Evolutionary conservation across 2,329 filamentous ascomycete species (phyloP), one percentile per base, ranked within the genome.

Genomic region (Xylaria sp.): DNA sequence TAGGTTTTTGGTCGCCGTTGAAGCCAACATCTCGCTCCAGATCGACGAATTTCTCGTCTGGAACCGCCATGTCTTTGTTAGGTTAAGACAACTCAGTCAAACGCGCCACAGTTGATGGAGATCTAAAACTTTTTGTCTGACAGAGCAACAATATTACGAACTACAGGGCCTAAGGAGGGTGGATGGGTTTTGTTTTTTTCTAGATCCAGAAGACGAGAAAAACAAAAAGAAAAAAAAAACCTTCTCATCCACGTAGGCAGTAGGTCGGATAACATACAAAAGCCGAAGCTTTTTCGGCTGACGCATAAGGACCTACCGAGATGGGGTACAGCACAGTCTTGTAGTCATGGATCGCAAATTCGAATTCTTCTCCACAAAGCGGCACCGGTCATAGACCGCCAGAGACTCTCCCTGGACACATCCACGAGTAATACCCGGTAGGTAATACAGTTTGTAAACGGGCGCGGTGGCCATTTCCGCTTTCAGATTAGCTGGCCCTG

Each of bases 31-130:
- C 65, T 63, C 68, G 61, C 60, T 71, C 68, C 36, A 58, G 59
- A 58, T 71, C 70, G 45, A 55, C 56, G 21, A 61, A 48, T 61
- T 70, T 72, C 21, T 68, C 65, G 47, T 70, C 68, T 19, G 48
- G 36, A 30, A n/a, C 27, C 47, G 67, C 39, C 69, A 71, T 71
- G 50, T 67, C 54, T 63, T 47, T 50, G 5, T 45, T 45, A 1
- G 14, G 42, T 11, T 14, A 12, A 36, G 50, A 57, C 42, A 51
- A 36, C 34, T 56, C 4, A 60, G 30, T 39, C 8, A 19, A 55
- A 65, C n/a, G 27, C 21, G 55, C 45, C 50, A 55, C 36, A 48
- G 27, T 27, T 19, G 42, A 30, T 51, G 4, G 21, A 30, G 48
- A 30, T 30, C 24, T 9, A 32, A 45, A n/a, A 9, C 19, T 27